Evolutionary conservation across 257 asterid genomes (phyloP).

Genomic region (Thymus mandschuricus): DNA sequence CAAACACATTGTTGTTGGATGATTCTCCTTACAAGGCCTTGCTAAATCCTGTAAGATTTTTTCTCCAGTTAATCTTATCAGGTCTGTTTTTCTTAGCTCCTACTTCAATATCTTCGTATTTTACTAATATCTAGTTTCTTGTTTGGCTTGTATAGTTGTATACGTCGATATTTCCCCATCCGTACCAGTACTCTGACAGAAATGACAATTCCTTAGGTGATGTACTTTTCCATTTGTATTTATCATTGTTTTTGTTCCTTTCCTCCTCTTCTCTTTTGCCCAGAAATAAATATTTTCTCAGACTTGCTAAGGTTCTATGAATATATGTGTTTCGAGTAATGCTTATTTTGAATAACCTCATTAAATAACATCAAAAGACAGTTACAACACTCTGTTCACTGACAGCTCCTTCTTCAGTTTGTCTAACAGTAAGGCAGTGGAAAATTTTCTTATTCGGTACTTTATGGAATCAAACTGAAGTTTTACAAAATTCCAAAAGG

Average conservation of each 20-base stretch:
- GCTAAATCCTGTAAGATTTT: constrained; percentile 79
- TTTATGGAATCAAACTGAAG: neutral
- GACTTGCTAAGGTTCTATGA: neutral
- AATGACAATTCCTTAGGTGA: constrained; percentile 74
- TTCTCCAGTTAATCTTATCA: constrained; percentile 7
- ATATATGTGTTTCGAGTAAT: neutral
- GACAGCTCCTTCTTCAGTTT: neutral
- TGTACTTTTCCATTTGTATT: constrained; percentile 16
- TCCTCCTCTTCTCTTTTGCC: constrained; percentile 3
- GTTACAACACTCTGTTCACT: neutral
- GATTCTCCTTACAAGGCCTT: constrained; percentile 97
- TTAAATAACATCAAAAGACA: neutral
- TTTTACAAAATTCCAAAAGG: neutral
- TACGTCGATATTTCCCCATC: constrained; percentile 75
- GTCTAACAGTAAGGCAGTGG: constrained; percentile 3
- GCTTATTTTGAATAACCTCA: constrained; percentile 1
- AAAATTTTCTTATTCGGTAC: neutral
- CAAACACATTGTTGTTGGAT: constrained; percentile 83
- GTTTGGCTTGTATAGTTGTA: constrained; percentile 48
- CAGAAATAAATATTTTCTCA: neutral
- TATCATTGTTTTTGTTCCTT: constrained; percentile 5
- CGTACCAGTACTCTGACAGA: constrained; percentile 40
- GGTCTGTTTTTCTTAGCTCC: constrained; percentile 1
- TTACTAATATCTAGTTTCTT: constrained; percentile 19
- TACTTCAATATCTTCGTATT: constrained; percentile 1